Base-by-base conservation (phyloP, 495 filamentous ascomycete species). In the Podospora didyma region DNA sequence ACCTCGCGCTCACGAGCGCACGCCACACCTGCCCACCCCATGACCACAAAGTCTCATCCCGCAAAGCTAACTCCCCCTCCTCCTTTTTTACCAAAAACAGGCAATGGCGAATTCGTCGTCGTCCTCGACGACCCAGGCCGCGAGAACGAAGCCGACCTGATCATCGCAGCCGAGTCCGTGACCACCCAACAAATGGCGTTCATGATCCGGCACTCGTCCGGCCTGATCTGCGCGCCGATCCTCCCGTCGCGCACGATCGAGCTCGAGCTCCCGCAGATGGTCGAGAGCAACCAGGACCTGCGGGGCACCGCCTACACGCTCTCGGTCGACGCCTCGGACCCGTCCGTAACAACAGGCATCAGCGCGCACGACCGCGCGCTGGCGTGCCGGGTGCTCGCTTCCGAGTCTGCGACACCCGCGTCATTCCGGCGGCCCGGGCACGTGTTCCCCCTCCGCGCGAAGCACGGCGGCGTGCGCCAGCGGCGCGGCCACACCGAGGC, bases 131-230 rank as follows among this genome's bases (percentile, higher is more conserved):
- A 87, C 56, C 82, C 87, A 47, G 80, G 85, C 54, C 92, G 94
- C 67, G 95, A 98, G 70, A 97, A 97, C 73, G 95, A 98, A 79
- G 95, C 91, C 63, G 94, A 98, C 75, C 86, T 98, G 23, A 96
- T 98, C 70, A 93, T 97, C 64, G 90, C 95, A 50, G 95, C 92
- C 21, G 79, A 90, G 34, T 81, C 89, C 60, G 76, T 97, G 64
- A 97, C 93, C 20, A 79, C 90, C 16, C 81, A 89, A 50, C 92
- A 97, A 71, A 92, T 92, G 89, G 91, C 91, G 56, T 97, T 97
- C 73, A 84, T 98, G 80, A 83, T 98, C 62, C 89, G 92, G 24
- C 83, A 96, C 68, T 86, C 86, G 16, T 96, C 91, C 12, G 94
- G 94, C 61, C 80, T 91, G 48, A 86, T 98, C 76, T 97, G 94